Base-by-base conservation (phyloP, 495 filamentous ascomycete genomes). In the Penicillium ucsense region DNA sequence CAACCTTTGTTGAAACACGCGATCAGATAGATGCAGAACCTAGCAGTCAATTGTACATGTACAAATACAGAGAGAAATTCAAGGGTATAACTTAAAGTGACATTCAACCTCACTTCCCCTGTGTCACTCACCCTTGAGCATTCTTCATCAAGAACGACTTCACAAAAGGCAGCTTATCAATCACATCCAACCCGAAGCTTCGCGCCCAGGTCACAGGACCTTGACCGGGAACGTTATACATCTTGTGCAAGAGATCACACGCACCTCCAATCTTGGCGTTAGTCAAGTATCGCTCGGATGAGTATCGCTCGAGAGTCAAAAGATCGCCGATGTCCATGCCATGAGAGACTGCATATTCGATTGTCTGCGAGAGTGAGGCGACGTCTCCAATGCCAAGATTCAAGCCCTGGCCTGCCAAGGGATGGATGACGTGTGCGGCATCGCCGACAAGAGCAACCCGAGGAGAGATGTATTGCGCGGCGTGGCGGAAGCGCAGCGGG, bases 381-480 rank as follows among this genome's bases (percentile, higher is more conserved):
- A 91, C 83, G 61, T 98, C 92, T 11, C 79, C 88, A 46, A 95
- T 80, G 4, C 92, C 92, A 55, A 94, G 88, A 59, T 98, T 98
- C 10, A 98, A 76, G 1, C 92, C 92, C 62, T 97, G 92, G 4
- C 92, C 92, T 1, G 89, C 92, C 29, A 98, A 79, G 0, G 92
- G 92, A 62, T 98, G 92, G 55, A 94, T 81, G 29, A 89, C 90
- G 61, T 98, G 92, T 6, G 92, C 94, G 3, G 92, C 92, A 56
- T 98, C 92, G 42, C 90, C 92, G 35, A 96, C 79, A 1, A 98
- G 78, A 0, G 89, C 92, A 7, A 95, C 73, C 3, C 92, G 83
- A 51, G 92, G 85, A 2, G 83, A 86, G 49, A 89, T 86, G 66
- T 98, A 98, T 4, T 88, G 86, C 47, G 89, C 84, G 5, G 92